Base-by-base conservation (phyloP, 768 basidiomycete genomes). In the Crepidotus variabilis region DNA sequence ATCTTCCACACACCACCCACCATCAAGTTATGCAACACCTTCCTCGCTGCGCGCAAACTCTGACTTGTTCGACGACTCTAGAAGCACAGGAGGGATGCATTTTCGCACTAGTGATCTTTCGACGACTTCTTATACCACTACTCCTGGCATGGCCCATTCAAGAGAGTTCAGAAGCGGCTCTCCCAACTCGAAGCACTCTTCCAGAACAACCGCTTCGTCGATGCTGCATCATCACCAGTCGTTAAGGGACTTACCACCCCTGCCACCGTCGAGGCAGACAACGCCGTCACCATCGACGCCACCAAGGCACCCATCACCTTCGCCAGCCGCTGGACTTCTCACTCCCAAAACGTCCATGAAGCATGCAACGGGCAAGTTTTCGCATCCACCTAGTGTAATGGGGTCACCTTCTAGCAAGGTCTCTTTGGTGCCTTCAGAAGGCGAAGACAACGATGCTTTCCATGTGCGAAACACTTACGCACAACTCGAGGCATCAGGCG, bases 391-490 rank as follows among this genome's bases (percentile, higher is more conserved):
- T 21, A 57, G 33, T 28, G 51, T 35, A 18, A 39, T 59, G 33
- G 57, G 56, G 36, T 63, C 70, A n/a, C 67, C 70, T 7, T 65
- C 69, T 13, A 70, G 69, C 47, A 69, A 68, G 33, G 59, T 68
- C 11, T 90, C 89, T 5, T 75, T 88, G 16, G 81, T 80, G 0
- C 88, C 86, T 1, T 87, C 87, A 5, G 86, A 86, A 61, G 88
- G 87, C 23, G 92, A 94, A 69, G 92, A 94, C 63, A 66, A 83
- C 55, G 92, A 94, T 67, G 81, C 87, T 6, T 90, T 90, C 63
- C 87, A 91, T 69, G 88, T 95, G 6, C 82, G 92, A 39, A 87
- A 80, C 57, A 92, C 91, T 0, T 95, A 98, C 67, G 96, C 94
- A 0, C 83, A 90, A 60, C 79, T 98, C n/a, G 93, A 98, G 50